Evolutionary conservation across 192 early-diverging fungal species (phyloP), one percentile per base, ranked within the genome.

Genomic region (Coemansia sp.): DNA sequence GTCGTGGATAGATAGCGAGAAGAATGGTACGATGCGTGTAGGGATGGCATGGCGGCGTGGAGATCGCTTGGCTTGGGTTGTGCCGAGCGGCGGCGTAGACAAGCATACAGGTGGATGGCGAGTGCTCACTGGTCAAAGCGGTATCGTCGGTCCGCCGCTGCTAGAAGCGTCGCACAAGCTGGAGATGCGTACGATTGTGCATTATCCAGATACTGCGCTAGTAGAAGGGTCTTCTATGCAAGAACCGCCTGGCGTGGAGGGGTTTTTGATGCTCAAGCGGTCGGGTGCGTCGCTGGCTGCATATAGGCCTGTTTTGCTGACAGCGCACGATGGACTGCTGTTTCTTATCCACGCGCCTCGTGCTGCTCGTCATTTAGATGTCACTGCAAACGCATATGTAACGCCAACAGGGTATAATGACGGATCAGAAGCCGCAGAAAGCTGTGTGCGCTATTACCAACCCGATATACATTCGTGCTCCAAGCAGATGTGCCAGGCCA

Each of bases 1-100:
- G 14, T 68, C 76, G 55, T 83, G 80, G 80, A 54, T 83, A 17
- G 72, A 66, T 2, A 68, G 57, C 0, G 80, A 83, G 69, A 66
- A 55, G 5, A 57, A 64, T 34, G 75, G 80, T 2, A 22, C 59
- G 65, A 17, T 77, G 68, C 68, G 75, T 0, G 67, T 84, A 9
- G 81, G 76, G 18, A 75, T 84, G 75, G 81, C 76, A 20, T 78
- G 75, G 81, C 68, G 81, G 35, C 72, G 75, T 22, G 66, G 70
- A 45, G 75, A 72, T 15, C 61, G 81, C 8, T 60, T 83, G 2
- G 73, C 78, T 56, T 83, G 81, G 81, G 64, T 75, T 33, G 61
- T 72, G 70, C 81, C 81, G 7, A 74, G 81, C 51, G 76, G 76
- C 5, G 67, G 62, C 15, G 56, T 70, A 12, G 73, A 70, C 36